Conservation (phyloP, 2,329 filamentous ascomycete species). For the Thielaviopsis populi region DNA sequence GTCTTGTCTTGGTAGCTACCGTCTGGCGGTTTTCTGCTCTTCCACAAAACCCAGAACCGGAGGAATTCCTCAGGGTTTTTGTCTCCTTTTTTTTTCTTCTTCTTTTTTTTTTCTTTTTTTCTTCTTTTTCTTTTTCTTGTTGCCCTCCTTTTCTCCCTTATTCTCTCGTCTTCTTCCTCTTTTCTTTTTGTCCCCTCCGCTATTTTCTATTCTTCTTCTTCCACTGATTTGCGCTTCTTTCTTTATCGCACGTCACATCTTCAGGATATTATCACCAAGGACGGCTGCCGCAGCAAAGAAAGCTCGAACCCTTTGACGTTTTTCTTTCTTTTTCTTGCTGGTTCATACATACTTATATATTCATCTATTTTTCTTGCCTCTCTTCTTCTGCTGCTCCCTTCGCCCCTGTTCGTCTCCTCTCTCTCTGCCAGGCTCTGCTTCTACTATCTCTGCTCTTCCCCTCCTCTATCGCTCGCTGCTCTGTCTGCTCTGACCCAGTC, state of each 20-base stretch:
- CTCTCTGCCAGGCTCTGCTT: background rate
- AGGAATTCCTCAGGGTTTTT: too few species aligned
- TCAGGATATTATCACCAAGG: background rate
- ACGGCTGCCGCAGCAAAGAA: background rate
- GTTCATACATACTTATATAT: too few species aligned
- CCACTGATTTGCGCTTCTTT: background rate
- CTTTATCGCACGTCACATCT: background rate
- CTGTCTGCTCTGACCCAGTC: background rate
- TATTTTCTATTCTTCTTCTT: background rate
- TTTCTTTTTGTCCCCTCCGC: background rate
- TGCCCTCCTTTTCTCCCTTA: background rate
- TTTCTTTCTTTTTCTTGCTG: background rate
- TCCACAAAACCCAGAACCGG: too few species aligned
- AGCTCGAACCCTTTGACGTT: background rate
- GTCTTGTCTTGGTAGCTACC: too few species aligned
- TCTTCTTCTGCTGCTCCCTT: background rate
- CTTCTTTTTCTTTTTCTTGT: background rate
- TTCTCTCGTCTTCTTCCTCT: background rate
- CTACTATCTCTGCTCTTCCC: background rate
- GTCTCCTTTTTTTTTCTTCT: background rate
- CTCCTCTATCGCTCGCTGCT: background rate
- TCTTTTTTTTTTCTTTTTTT: background rate
- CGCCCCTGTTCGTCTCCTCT: background rate
- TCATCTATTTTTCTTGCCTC: background rate
- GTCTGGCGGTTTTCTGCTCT: too few species aligned